Evolutionary conservation across 768 basidiomycete genomes (phyloP).

Genomic region (Mycena leptocephala): DNA sequence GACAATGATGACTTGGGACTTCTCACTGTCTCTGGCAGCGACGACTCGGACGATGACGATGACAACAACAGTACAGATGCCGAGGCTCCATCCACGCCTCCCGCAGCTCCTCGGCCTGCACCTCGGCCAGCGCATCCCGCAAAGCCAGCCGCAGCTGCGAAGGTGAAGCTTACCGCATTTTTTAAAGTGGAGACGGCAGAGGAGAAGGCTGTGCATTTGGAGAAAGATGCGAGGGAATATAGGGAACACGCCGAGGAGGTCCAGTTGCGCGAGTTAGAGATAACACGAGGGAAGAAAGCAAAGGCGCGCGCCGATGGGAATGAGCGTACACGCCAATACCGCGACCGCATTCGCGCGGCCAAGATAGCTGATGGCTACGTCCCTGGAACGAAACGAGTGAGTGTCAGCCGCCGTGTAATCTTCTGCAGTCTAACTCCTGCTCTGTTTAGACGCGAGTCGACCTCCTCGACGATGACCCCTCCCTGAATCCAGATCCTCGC

Average conservation of each 20-base stretch:
- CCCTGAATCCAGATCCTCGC: not conserved
- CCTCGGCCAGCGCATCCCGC: not conserved
- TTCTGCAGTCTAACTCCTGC: not conserved
- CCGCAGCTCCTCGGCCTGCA: not conserved
- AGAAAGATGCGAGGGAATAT: not conserved
- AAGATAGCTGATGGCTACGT: not conserved
- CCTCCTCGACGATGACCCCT: not conserved
- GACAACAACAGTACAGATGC: not conserved
- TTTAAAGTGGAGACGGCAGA: not conserved
- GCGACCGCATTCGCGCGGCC: too few relatives aligned
- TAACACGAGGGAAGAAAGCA: not conserved
- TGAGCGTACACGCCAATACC: too few relatives aligned
- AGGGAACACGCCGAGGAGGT: not conserved
- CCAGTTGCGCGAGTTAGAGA: not conserved
- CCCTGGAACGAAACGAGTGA: too few relatives aligned
- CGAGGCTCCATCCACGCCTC: not conserved
- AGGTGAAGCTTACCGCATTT: not conserved
- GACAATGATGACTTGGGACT: not conserved
- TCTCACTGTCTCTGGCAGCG: too few relatives aligned
- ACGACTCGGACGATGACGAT: not conserved
- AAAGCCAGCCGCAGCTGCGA: too few relatives aligned
- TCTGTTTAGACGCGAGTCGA: conserved; percentile 3
- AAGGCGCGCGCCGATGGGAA: not conserved
- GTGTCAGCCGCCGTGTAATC: not conserved
- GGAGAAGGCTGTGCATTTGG: not conserved